Evolutionary conservation across 306 rosid species (phyloP).

Genomic region (Dryas drummondii): DNA sequence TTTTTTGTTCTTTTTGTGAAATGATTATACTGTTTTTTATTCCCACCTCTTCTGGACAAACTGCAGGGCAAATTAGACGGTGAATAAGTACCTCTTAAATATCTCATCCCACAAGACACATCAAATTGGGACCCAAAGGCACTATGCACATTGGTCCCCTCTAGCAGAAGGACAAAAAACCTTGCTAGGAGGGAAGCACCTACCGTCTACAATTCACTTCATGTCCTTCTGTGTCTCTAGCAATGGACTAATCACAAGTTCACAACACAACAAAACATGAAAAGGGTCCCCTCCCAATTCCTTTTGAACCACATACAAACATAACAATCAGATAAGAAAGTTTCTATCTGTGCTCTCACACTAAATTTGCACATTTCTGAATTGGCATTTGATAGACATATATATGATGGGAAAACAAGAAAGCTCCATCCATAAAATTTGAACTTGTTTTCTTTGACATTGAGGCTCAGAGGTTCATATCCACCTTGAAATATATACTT

Average conservation of each 20-base stretch:
- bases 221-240: neutral
- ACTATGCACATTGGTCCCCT: constrained; percentile 27
- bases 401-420: constrained; percentile 3
- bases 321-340: neutral
- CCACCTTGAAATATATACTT: neutral
- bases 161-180: constrained; percentile 15
- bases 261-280: constrained; percentile 22
- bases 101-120: constrained; percentile 17
- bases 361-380: neutral
- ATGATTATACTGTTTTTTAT: neutral
- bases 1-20: too few species aligned
- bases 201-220: neutral
- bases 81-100: constrained; percentile 1
- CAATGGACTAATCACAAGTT: constrained; percentile 14
- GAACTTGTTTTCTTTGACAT: neutral
- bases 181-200: constrained; percentile 8
- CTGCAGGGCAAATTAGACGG: neutral
- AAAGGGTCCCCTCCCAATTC: constrained; percentile 10
- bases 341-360: neutral
- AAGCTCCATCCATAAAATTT: constrained; percentile 1
- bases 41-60: neutral
- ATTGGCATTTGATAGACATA: neutral
- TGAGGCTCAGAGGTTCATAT: neutral
- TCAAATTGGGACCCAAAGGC: constrained; percentile 25
- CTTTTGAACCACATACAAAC: constrained; percentile 24